phyloP scores from a whole-genome alignment of 2,329 filamentous ascomycete species.

The Talaromyces sp. region DNA sequence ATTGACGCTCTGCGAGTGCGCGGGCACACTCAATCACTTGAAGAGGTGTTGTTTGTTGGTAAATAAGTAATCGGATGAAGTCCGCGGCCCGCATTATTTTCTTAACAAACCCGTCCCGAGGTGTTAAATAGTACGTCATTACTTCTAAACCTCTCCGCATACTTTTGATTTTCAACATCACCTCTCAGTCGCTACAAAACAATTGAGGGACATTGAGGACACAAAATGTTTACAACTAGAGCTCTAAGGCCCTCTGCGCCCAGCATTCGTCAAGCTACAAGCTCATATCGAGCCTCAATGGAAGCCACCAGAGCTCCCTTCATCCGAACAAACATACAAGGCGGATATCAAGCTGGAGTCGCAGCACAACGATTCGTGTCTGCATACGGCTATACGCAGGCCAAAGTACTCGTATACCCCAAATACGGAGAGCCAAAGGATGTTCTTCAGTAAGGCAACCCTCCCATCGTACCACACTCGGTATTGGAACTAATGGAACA shows the following conservation, averaged over 20 bases:
- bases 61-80: slow-evolving; percentile 2
- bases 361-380: slow-evolving; percentile 41
- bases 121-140: slow-evolving; percentile 15
- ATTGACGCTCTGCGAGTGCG: slow-evolving; percentile 33
- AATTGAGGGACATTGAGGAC: not conserved
- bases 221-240: slow-evolving; percentile 15
- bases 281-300: slow-evolving; percentile 11
- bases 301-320: slow-evolving; percentile 23
- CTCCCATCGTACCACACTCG: not conserved
- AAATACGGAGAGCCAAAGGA: slow-evolving; percentile 52
- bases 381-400: slow-evolving; percentile 51
- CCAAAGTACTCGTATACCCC: slow-evolving; percentile 50
- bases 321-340: slow-evolving; percentile 19
- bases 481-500: slow-evolving; percentile 15
- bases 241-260: not conserved
- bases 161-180: not conserved
- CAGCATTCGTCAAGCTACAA: slow-evolving; percentile 8
- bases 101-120: not conserved
- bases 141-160: not conserved
- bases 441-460: slow-evolving; percentile 41
- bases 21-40: not conserved
- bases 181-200: not conserved
- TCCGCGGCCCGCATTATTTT: slow-evolving; percentile 4
- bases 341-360: slow-evolving; percentile 20
- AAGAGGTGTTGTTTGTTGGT: not conserved